Percentiles rank a stretch among this genome's conserved stretches.
phyloP scores from a whole-genome alignment of 116 monocot species.

The Thalassia testudinum region DNA sequence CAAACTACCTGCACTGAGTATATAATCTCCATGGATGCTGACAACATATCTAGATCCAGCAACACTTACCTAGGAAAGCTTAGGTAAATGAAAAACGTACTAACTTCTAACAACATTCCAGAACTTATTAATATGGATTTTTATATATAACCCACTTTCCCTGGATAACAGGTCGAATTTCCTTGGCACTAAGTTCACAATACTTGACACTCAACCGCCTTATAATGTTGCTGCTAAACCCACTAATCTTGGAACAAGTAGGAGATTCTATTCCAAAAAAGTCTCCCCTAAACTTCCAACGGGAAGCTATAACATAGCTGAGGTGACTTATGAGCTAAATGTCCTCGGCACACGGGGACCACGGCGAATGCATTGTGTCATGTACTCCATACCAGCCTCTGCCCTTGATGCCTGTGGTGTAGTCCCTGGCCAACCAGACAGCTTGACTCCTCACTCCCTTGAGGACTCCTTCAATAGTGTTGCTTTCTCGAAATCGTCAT shows the following conservation, averaged over 20 bases:
- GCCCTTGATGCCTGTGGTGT: constrained; percentile 36
- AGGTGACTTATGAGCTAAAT: constrained; percentile 69
- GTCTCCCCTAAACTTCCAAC: constrained; percentile 59
- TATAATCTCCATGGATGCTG: constrained; percentile 49
- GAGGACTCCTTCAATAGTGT: constrained; percentile 63
- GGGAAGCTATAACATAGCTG: constrained; percentile 46
- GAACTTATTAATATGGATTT: too few species aligned
- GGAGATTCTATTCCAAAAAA: constrained; percentile 64
- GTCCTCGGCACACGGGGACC: constrained; percentile 71
- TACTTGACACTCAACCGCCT: constrained; percentile 67
- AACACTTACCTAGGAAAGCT: constrained; percentile 49
- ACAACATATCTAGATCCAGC: constrained; percentile 54
- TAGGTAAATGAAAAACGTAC: too few species aligned
- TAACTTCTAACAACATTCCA: too few species aligned
- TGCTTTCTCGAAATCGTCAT: constrained; percentile 10
- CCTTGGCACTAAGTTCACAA: constrained; percentile 72
- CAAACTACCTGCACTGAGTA: constrained; percentile 74
- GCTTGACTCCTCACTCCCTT: constrained; percentile 14
- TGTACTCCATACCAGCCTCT: constrained; percentile 67
- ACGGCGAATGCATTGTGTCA: constrained; percentile 54
- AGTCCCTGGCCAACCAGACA: constrained; percentile 37
- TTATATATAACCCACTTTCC: too few species aligned
- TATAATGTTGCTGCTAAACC: constrained; percentile 15
- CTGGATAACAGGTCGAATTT: constrained; percentile 33
- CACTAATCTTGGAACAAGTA: constrained; percentile 9